These are phyloP conservation scores for Phyllosticta paracitricarpa DNA, from an alignment of 2,329 filamentous ascomycete genomes.

Conservation along the genomic window DNA sequence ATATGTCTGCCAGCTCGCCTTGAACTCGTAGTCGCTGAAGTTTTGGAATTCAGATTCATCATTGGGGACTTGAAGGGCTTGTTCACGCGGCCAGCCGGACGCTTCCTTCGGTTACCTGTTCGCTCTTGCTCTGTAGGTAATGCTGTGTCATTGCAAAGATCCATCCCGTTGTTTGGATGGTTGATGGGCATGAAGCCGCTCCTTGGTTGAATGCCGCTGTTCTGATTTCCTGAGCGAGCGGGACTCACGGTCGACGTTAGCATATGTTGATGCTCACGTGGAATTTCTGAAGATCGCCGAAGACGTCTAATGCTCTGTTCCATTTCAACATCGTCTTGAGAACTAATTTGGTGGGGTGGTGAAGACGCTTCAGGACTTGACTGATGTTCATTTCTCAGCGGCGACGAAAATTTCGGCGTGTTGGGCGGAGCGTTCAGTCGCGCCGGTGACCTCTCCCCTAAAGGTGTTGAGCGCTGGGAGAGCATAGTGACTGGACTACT, in stretches of 20 bases:
- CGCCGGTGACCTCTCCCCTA: slow-evolving; percentile 14
- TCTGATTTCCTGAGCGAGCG: not conserved
- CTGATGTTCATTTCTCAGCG: not conserved
- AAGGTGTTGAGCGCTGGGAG: slow-evolving; percentile 6
- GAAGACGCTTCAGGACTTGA: not conserved
- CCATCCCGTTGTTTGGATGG: not conserved
- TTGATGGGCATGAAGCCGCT: not conserved
- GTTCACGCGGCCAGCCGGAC: not conserved
- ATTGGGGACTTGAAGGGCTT: slow-evolving; percentile 2
- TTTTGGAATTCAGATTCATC: not conserved
- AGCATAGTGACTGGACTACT: not conserved
- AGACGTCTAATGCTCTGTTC: not conserved
- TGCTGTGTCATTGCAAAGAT: not conserved
- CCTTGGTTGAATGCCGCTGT: not conserved
- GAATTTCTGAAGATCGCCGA: not conserved
- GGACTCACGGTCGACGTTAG: not conserved
- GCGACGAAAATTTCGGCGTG: slow-evolving; percentile 2
- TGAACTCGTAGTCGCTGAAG: not conserved
- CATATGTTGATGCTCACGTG: not conserved
- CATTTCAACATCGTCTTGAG: not conserved
- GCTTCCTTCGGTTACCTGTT: not conserved
- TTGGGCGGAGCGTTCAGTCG: slow-evolving; percentile 1
- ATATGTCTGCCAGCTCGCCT: not conserved
- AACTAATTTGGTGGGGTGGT: not conserved
- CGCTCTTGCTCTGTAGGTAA: not conserved